Evolutionary conservation across 2,329 filamentous ascomycete genomes (phyloP).

Genomic region (Fusarium sp.): DNA sequence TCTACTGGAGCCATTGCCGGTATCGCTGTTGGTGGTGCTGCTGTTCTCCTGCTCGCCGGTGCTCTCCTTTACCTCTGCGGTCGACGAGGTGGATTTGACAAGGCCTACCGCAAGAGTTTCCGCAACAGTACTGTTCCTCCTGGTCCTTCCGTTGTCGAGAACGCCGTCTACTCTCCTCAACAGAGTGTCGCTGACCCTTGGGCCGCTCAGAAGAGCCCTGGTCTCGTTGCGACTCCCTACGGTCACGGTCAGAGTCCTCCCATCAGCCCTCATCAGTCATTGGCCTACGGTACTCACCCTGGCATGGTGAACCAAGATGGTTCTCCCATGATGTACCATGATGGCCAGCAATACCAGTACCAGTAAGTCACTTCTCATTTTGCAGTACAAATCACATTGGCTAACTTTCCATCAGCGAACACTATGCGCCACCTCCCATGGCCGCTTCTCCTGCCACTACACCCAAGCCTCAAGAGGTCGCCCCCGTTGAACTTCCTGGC

Average conservation of each 20-base stretch:
- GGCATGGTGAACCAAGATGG: constrained; percentile 40
- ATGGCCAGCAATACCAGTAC: constrained; percentile 33
- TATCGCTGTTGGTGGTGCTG: constrained; percentile 64
- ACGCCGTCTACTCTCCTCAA: constrained; percentile 33
- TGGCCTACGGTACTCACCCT: constrained; percentile 36
- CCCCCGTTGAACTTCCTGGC: constrained; percentile 52
- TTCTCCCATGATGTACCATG: constrained; percentile 13
- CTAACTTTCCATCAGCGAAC: constrained; percentile 25
- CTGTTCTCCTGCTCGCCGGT: constrained; percentile 56
- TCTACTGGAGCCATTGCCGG: constrained; percentile 66
- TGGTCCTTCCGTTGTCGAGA: constrained; percentile 29
- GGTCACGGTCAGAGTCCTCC: constrained; percentile 37
- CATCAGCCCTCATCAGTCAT: constrained; percentile 49
- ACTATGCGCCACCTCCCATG: constrained; percentile 23
- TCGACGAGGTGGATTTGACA: constrained; percentile 49
- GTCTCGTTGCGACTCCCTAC: constrained; percentile 48
- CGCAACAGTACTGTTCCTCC: constrained; percentile 19
- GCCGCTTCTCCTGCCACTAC: constrained; percentile 26
- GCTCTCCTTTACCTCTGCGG: constrained; percentile 62
- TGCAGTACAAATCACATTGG: not conserved
- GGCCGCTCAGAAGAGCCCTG: constrained; percentile 36
- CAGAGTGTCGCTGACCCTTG: constrained; percentile 30
- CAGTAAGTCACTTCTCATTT: constrained; percentile 41
- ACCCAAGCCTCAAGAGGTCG: constrained; percentile 34
- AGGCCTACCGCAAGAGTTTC: constrained; percentile 46